Base-by-base conservation (phyloP, 495 filamentous ascomycete species). In the Annulohypoxylon bovei region DNA sequence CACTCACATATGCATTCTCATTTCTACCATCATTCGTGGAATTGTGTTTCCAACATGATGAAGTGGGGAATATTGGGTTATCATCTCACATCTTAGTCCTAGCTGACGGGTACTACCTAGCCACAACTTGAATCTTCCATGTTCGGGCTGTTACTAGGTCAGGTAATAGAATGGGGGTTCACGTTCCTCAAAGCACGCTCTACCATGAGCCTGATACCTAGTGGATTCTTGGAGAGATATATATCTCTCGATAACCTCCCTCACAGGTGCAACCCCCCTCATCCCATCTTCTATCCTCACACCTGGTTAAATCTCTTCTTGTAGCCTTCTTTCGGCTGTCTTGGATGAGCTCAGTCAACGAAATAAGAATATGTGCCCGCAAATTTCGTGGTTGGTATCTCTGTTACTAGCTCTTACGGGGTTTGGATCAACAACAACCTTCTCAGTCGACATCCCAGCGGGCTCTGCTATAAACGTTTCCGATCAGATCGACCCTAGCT, bases 401-500 rank as follows among this genome's bases (percentile, higher is more conserved):
- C 28, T 73, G 0, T 40, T 75, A 20, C 27, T 76, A 14, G 69
- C 56, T 16, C 44, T 73, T 0, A 32, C 20, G 4, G 58, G 44
- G 9, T 23, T 63, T 20, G 61, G 47, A 8, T 65, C 68, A 16
- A 46, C 64, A 53, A 60, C 61, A 1, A 54, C 23, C 11, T 53
- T 46, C 16, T 67, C 58, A 11, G 32, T 77, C n/a, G 37, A 55
- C 11, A 28, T 76, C 18, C 57, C 72, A 2, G 25, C 47, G 16
- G 23, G 3, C 0, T 22, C 60, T 39, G 61, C 64, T 12, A 23
- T 42, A 9, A 54, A 65, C 25, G 37, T 52, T 18, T 73, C 75
- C 0, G 49, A 46, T 25, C 59, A 57, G n/a, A 67, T 77, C 46
- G 66, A 68, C 28, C 27, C 64, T 9, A 70, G 63, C 47, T 77